Percentiles rank a stretch among this genome's conserved stretches.
Conservation (phyloP, 345 rosid genomes). For the Leavenworthia alabamica region DNA sequence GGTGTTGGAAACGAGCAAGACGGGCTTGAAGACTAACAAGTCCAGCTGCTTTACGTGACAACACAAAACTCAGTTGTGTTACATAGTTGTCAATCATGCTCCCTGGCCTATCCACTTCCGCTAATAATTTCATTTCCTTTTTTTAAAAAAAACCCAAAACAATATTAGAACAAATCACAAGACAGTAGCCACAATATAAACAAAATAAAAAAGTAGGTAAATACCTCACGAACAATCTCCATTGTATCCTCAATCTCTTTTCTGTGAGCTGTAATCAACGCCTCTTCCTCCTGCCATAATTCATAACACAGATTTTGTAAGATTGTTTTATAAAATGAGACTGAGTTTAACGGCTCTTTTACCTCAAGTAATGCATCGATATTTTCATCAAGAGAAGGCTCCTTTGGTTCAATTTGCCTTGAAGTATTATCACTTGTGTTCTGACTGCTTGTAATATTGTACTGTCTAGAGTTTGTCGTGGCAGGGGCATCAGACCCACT, state of each 20-base stretch:
- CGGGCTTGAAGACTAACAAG: conserved; percentile 90
- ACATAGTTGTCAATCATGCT: conserved; percentile 91
- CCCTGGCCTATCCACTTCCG: conserved; percentile 92
- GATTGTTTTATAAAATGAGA: not conserved
- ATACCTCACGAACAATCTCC: conserved; percentile 94
- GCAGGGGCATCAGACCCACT: conserved; percentile 42
- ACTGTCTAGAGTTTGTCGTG: conserved; percentile 37
- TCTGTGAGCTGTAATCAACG: conserved; percentile 82
- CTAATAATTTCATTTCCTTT: conserved; percentile 94
- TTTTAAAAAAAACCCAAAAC: not conserved
- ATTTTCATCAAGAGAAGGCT: conserved; percentile 54
- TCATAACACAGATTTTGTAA: not conserved
- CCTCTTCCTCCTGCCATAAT: conserved; percentile 76
- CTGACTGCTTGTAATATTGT: conserved; percentile 28
- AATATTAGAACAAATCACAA: not conserved
- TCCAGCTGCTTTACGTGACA: conserved; percentile 94
- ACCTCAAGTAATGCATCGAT: conserved; percentile 85
- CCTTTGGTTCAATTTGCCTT: conserved; percentile 31
- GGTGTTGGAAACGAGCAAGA: conserved; percentile 93
- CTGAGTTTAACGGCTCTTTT: not conserved
- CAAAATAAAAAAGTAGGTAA: not conserved
- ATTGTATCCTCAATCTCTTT: conserved; percentile 99
- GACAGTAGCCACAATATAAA: not conserved
- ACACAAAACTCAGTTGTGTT: conserved; percentile 79
- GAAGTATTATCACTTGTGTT: conserved; percentile 39